phyloP scores from a whole-genome alignment of 768 basidiomycete species.

The Kwoniella dejecticola region DNA sequence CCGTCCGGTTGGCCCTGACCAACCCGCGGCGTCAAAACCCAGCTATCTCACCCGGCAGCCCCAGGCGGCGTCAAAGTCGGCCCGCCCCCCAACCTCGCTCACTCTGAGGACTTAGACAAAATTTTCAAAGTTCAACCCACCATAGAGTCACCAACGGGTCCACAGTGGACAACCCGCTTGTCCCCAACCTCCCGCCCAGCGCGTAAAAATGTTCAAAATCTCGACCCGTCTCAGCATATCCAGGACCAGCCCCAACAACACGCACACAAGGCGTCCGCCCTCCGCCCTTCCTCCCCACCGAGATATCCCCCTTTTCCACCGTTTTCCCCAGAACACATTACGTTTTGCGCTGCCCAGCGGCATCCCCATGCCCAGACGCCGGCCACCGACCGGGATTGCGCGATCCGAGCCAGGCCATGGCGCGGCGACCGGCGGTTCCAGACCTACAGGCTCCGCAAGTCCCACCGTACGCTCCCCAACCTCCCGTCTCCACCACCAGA shows the following conservation, averaged over 20 bases:
- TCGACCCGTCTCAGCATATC: background rate
- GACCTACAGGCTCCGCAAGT: background rate
- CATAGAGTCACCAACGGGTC: background rate
- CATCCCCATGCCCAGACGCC: background rate
- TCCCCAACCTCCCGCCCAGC: slow-evolving; percentile 2
- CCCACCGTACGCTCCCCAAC: background rate
- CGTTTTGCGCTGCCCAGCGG: slow-evolving; percentile 11
- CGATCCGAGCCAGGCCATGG: slow-evolving; percentile 3
- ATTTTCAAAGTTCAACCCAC: background rate
- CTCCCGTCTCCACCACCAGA: background rate
- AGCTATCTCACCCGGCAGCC: background rate
- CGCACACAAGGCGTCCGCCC: background rate
- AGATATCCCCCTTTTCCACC: background rate
- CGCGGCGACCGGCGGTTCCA: background rate
- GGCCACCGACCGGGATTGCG: background rate
- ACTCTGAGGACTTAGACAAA: slow-evolving; percentile 33
- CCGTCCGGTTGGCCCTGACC: no score
- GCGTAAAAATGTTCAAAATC: background rate
- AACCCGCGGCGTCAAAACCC: background rate
- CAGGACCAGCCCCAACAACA: background rate
- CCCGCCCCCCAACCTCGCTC: slow-evolving; percentile 73
- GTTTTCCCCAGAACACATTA: background rate
- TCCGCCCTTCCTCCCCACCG: background rate
- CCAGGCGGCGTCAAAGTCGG: slow-evolving; percentile 63
- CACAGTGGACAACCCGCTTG: slow-evolving; percentile 8